Base-by-base conservation (phyloP, 805 yeast genomes). In the Wickerhamiella vanderwaltii region DNA sequence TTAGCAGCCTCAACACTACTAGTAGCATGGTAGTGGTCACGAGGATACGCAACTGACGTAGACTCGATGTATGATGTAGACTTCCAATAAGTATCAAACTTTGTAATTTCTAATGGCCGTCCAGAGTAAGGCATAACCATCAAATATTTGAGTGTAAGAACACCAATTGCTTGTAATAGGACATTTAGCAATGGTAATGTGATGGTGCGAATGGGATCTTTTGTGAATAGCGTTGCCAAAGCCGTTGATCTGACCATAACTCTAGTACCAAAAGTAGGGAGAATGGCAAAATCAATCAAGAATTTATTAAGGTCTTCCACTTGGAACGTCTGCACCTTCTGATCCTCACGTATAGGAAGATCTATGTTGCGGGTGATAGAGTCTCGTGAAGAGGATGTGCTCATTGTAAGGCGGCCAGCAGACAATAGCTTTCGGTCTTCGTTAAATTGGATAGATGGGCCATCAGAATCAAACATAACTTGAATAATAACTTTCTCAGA, bases 51-150 rank as follows among this genome's bases (percentile, higher is more conserved):
- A 18, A 43, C 28, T 5, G 35, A 15, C 16, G 35, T 15, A 11
- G 42, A 11, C 37, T 56, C 64, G 32, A 65, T 59, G 29, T 73
- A 73, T 34, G 79, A 72, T 0, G 95, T 82, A 1, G 94, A 79
- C 60, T 87, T 91, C 98, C 98, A 88, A 61, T 88, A 88, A 0
- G 97, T 88, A 55, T 87, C 96, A 57, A 82, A 86, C 63, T 85
- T 84, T 9, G 94, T 78, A 32, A 93, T 80, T 59, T 87, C 96
- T 45, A 88, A 64, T 4, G 94, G 79, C 30, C 59, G 62, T 5
- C 95, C 96, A 5, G 77, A 68, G 56, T 79, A 91, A n/a, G 98
- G 96, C 57, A 77, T 77, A 39, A 88, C 83, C 2, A 88, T 73
- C 53, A 84, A 87, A 61, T 77, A 85, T 47, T 75, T 73, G 60